Evolutionary conservation across 2,329 filamentous ascomycete species (phyloP).

Genomic region (Penicillium olsonii): DNA sequence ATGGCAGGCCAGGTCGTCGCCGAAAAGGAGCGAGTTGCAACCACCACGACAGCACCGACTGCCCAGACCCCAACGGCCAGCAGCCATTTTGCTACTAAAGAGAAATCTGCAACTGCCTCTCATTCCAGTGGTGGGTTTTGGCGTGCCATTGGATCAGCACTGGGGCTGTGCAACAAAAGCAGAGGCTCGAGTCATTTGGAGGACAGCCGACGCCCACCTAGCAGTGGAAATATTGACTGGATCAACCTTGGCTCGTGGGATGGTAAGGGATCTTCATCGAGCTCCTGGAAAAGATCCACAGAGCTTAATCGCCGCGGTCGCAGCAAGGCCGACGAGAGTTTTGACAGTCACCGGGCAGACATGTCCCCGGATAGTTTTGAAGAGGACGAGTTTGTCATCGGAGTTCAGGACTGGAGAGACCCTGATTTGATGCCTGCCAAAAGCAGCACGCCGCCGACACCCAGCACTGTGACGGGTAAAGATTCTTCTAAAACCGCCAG

Average conservation of each 20-base stretch:
- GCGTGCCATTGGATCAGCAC: conserved; percentile 44
- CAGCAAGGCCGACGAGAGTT: conserved; percentile 11
- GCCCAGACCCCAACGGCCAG: conserved; percentile 37
- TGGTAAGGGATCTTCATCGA: conserved; percentile 45
- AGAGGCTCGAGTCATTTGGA: conserved; percentile 31
- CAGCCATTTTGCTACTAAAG: conserved; percentile 20
- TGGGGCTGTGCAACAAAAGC: conserved; percentile 43
- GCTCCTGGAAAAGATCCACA: conserved; percentile 17
- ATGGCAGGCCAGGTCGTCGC: conserved; percentile 22
- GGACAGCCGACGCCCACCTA: conserved; percentile 67
- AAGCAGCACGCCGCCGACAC: conserved; percentile 24
- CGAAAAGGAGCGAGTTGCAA: conserved; percentile 21
- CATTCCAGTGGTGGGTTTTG: conserved; percentile 39
- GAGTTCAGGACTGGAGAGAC: conserved; percentile 85
- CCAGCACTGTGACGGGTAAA: conserved; percentile 27
- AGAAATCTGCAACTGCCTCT: conserved; percentile 14
- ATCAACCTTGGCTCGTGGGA: conserved; percentile 67
- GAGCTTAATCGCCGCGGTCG: conserved; percentile 32
- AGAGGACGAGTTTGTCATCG: conserved; percentile 72
- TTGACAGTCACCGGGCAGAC: conserved; percentile 24
- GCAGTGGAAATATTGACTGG: conserved; percentile 75
- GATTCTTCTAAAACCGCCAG: conserved; percentile 32
- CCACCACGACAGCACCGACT: conserved; percentile 31
- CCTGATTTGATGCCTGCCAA: conserved; percentile 65
- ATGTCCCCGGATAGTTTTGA: conserved; percentile 32